Evolutionary conservation across 2,329 filamentous ascomycete genomes (phyloP), one percentile per base, ranked within the genome.

Genomic region (Penicillium concentricum): DNA sequence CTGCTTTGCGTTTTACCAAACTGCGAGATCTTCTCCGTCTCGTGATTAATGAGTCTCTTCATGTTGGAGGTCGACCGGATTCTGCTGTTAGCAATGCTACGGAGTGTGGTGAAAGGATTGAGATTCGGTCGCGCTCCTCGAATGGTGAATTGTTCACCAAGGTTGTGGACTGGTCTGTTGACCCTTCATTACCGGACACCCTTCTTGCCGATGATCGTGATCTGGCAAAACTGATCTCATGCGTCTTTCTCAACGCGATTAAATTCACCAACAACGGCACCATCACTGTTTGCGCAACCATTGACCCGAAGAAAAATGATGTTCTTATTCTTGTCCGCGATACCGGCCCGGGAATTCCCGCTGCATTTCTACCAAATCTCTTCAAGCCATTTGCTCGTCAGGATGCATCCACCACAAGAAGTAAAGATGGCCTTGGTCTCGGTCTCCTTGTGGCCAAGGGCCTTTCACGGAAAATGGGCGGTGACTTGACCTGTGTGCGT

Each of bases 371-470:
- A 48, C 84, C 85, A 0, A 83, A 84, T 53, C 76, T 90, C 0
- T 90, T 90, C 76, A 87, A 87, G 61, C 83, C 87, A 1, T 90
- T 89, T 69, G 84, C 87, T 24, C 81, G 87, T 58, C 84, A 88
- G 71, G 87, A 90, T 68, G 81, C 84, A 49, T 88, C 87, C 2
- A 83, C 86, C 15, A 89, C 86, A 7, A 79, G 87, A 42, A 82
- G 83, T 59, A 87, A 83, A 67, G 87, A 90, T 69, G 87, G 87
- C 0, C 76, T 90, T 3, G 87, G 87, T 0, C 76, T 90, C 7
- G 87, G 87, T 28, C 74, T 90, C 12, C 79, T 90, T 67, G 87
- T 90, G n/a, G 87, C 87, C 0, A 90, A 89, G 72, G 87, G 87
- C 4, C 78, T 89, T 44, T 85, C 87, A 5, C 80, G 87, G 52